A percentile compares a stretch with the other conserved stretches of the same genome.
Evolutionary conservation across 805 yeast genomes (phyloP).

Genomic region (Nakazawaea wyomingensis): DNA sequence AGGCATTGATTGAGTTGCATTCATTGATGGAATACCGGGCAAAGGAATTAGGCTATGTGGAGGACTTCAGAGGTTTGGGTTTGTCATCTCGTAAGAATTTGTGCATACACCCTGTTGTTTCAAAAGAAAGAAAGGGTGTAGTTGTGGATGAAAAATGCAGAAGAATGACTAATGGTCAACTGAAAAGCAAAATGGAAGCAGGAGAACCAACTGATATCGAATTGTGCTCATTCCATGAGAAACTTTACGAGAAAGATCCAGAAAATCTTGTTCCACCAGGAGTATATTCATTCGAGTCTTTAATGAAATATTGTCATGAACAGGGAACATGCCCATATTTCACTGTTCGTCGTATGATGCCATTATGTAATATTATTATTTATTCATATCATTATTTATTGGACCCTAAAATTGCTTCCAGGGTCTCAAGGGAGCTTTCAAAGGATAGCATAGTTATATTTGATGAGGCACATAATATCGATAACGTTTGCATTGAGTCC

Average conservation of each 20-base stretch:
- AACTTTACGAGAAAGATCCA: slow-evolving; percentile 79
- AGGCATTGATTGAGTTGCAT: slow-evolving; percentile 88
- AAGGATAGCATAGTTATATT: slow-evolving; percentile 92
- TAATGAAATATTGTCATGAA: slow-evolving; percentile 70
- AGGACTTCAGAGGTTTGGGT: slow-evolving; percentile 92
- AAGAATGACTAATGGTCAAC: slow-evolving; percentile 87
- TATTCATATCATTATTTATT: slow-evolving; percentile 94
- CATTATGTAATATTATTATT: slow-evolving; percentile 88
- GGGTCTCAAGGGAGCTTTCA: slow-evolving; percentile 88
- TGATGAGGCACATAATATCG: slow-evolving; percentile 98
- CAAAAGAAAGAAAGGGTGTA: slow-evolving; percentile 83
- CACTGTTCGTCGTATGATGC: slow-evolving; percentile 96
- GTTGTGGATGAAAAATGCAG: slow-evolving; percentile 96
- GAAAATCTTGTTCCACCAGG: slow-evolving; percentile 88
- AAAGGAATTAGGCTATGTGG: slow-evolving; percentile 76
- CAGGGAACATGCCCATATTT: slow-evolving; percentile 92
- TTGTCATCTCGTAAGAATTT: slow-evolving; percentile 90
- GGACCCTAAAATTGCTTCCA: slow-evolving; percentile 95
- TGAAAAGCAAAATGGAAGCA: slow-evolving; percentile 59
- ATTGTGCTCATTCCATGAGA: slow-evolving; percentile 88
- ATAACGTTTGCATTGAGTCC: slow-evolving; percentile 97
- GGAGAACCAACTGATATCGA: slow-evolving; percentile 52
- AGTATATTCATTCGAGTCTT: slow-evolving; percentile 87
- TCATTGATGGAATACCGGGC: slow-evolving; percentile 83
- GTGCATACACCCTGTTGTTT: slow-evolving; percentile 84